phyloP scores from a whole-genome alignment of 83 land plant species.

The Picea engelmannii region DNA sequence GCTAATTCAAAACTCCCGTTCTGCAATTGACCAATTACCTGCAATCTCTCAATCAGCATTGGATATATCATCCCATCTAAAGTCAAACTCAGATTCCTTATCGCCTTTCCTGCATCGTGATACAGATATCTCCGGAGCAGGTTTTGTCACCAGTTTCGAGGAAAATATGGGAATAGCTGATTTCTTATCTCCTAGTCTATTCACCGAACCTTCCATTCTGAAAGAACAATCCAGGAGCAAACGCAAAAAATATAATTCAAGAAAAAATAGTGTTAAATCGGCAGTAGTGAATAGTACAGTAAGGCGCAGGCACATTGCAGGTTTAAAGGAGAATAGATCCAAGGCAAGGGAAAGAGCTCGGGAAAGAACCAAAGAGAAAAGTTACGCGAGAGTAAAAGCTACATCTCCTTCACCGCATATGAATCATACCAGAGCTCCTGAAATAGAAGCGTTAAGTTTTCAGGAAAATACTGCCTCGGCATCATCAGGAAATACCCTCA shows the following conservation, averaged over 20 bases:
- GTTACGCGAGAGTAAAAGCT: too few species aligned
- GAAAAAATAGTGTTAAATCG: too few species aligned
- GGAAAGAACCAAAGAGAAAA: too few species aligned
- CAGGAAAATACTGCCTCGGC: too few species aligned
- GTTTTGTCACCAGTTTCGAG: not conserved
- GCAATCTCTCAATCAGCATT: not conserved
- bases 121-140: not conserved
- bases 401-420: too few species aligned
- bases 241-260: too few species aligned
- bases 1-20: constrained; percentile 38
- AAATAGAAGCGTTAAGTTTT: too few species aligned
- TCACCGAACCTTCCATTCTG: not conserved
- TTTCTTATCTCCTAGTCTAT: too few species aligned
- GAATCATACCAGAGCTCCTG: too few species aligned
- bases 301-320: not conserved
- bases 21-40: constrained; percentile 35
- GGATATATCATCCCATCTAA: not conserved
- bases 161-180: not conserved
- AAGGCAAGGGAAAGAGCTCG: not conserved
- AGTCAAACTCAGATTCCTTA: too few species aligned
- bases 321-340: not conserved
- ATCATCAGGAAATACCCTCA: too few species aligned
- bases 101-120: not conserved
- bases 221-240: not conserved
- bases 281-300: too few species aligned